A percentile compares a stretch with the other conserved stretches of the same genome.
These are phyloP conservation scores for Candida pseudocylindracea DNA, from an alignment of 1,139 yeast genomes.

Conservation along the genomic window DNA sequence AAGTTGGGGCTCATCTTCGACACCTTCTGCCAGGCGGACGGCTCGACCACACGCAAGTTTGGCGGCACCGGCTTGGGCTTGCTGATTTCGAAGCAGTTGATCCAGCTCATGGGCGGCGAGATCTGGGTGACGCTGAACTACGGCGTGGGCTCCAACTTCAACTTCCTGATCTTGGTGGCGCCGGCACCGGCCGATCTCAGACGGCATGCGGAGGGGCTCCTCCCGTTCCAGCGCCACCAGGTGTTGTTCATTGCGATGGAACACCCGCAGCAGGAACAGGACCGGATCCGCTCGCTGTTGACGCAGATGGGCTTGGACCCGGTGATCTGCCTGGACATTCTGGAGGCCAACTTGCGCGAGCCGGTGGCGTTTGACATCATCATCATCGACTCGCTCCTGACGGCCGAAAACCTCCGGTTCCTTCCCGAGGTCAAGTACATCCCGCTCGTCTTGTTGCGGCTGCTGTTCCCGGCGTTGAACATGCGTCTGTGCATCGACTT, in stretches of 20 bases:
- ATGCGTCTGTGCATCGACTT: slow-evolving; percentile 66
- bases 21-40: slow-evolving; percentile 84
- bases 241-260: slow-evolving; percentile 49
- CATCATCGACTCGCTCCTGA: slow-evolving; percentile 58
- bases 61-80: slow-evolving; percentile 75
- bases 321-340: slow-evolving; percentile 24
- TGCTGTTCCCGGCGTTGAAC: slow-evolving; percentile 56
- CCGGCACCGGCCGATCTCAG: slow-evolving; percentile 47
- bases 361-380: slow-evolving; percentile 57
- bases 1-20: slow-evolving; percentile 69
- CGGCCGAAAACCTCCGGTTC: slow-evolving; percentile 45
- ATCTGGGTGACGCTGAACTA: slow-evolving; percentile 72
- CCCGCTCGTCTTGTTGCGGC: slow-evolving; percentile 60
- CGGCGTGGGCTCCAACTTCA: slow-evolving; percentile 69
- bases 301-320: slow-evolving; percentile 23
- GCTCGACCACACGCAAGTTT: slow-evolving; percentile 74
- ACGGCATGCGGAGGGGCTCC: slow-evolving; percentile 43
- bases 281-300: slow-evolving; percentile 18
- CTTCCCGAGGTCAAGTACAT: slow-evolving; percentile 60
- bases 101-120: slow-evolving; percentile 79
- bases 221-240: slow-evolving; percentile 52
- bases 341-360: slow-evolving; percentile 24
- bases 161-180: slow-evolving; percentile 56
- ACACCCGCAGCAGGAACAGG: slow-evolving; percentile 27
- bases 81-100: slow-evolving; percentile 68